phyloP scores from a whole-genome alignment of 345 rosid genomes.

The Acer yangbiense region DNA sequence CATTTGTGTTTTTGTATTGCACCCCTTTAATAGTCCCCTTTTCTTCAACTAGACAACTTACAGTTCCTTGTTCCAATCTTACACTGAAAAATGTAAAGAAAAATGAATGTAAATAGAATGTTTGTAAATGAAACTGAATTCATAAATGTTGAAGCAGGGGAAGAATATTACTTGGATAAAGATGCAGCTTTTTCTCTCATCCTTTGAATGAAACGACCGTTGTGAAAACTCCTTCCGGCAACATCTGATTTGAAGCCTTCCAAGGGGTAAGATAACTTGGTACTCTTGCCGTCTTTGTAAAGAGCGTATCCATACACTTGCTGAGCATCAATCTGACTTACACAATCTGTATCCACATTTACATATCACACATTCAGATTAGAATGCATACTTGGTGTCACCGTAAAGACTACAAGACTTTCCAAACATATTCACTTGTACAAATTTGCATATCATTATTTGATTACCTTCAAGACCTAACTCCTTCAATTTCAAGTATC shows the following conservation, averaged over 20 bases:
- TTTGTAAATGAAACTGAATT: background rate
- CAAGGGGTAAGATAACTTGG: background rate
- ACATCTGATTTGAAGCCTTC: conserved; percentile 1
- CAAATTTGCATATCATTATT: too few relatives aligned
- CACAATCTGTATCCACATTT: conserved; percentile 6
- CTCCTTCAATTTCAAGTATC: conserved; percentile 3
- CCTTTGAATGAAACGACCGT: conserved; percentile 5
- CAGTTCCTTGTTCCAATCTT: background rate
- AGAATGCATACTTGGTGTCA: background rate
- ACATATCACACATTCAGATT: background rate
- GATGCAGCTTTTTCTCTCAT: background rate
- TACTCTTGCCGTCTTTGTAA: background rate
- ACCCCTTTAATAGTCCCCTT: conserved; percentile 4
- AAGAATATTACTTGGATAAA: background rate
- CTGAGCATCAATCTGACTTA: conserved; percentile 1
- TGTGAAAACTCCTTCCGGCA: conserved; percentile 7
- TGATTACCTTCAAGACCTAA: conserved; percentile 1
- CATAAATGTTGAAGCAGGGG: background rate
- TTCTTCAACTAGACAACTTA: conserved; percentile 1
- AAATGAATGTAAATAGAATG: background rate
- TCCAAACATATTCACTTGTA: too few relatives aligned
- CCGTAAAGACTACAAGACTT: too few relatives aligned
- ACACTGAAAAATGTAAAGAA: background rate
- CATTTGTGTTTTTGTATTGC: background rate
- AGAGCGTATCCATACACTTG: background rate